phyloP scores from a whole-genome alignment of 208 protist genomes.

The Jaenimonas drosophilae region DNA sequence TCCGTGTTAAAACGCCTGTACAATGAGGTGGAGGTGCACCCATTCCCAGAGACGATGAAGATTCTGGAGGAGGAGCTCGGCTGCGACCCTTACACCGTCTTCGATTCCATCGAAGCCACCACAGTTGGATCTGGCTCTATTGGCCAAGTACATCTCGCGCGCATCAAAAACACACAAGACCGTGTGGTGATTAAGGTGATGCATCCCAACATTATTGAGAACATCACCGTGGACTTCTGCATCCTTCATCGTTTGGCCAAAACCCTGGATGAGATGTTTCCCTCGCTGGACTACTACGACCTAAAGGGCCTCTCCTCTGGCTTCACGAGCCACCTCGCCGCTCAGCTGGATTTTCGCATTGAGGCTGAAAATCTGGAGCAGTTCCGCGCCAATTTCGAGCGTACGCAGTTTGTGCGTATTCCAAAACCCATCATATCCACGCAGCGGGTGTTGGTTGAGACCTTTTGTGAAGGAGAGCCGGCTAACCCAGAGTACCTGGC shows the following conservation, averaged over 20 bases:
- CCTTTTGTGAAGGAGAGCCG: conserved; percentile 73
- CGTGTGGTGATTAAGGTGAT: conserved; percentile 86
- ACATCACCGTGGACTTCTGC: conserved; percentile 77
- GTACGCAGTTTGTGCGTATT: conserved; percentile 71
- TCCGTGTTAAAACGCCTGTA: conserved; percentile 69
- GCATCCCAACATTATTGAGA: conserved; percentile 81
- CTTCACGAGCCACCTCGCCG: conserved; percentile 75
- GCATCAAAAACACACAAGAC: conserved; percentile 37
- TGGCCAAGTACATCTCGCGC: conserved; percentile 86
- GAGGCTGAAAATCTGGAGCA: conserved; percentile 78
- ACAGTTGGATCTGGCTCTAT: conserved; percentile 85
- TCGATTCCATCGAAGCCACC: conserved; percentile 48
- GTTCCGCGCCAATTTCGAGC: conserved; percentile 78
- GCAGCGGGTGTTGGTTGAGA: conserved; percentile 78
- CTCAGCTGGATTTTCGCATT: conserved; percentile 86
- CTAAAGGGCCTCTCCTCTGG: conserved; percentile 44
- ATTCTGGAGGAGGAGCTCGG: conserved; percentile 72
- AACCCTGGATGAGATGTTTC: conserved; percentile 22
- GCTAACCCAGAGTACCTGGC: conserved; percentile 76
- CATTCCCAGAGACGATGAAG: conserved; percentile 50
- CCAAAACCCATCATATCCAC: conserved; percentile 76
- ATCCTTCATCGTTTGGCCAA: conserved; percentile 51
- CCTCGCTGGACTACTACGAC: conserved; percentile 38
- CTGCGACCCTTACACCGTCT: conserved; percentile 38
- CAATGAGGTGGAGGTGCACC: conserved; percentile 69